Evolutionary conservation across 768 basidiomycete genomes (phyloP), one percentile per base, ranked within the genome.

Genomic region (Auricularia sp.): DNA sequence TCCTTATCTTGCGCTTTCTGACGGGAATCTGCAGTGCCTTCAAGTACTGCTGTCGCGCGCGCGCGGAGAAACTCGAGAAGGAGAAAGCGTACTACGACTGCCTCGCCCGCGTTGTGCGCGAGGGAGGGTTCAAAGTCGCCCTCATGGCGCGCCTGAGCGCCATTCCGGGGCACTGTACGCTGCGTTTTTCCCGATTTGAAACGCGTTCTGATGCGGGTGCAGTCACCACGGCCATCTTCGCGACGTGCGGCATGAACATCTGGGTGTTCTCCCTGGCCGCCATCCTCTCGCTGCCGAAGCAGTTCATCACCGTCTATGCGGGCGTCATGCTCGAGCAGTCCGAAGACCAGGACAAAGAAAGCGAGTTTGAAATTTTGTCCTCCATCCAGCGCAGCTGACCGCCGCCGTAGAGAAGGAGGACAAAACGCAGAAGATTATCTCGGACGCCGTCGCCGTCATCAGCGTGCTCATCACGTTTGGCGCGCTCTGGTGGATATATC

Each of bases 251-350:
- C 43, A 92, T 96, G 88, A 78, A 79, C 65, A 87, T 94, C 67
- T 76, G 85, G 69, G 79, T 85, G 35, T 97, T 95, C 74, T 78
- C 83, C 61, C 66, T 91, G 6, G 93, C 94, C 29, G 88, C 93
- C 3, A 75, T 93, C 68, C 77, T 94, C 18, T 91, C 91, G 21
- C 75, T 93, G 71, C 93, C 93, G 6, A 95, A 95, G 71, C 93
- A 97, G 73, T 87, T 97, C 69, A 83, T 93, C 68, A 91, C 89
- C 7, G 94, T 97, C 12, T 97, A 97, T 71, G 81, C 95, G 16
- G 93, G 93, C 42, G 91, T 91, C 36, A 78, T 90, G 35, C 73
- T 91, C n/a, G 83, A 88, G 67, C 76, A 14, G 56, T n/a, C 11
- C 4, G 36, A 47, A 7, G 36, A 43, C 34, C 16, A 35, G 33